Conservation (phyloP, 2,329 filamentous ascomycete genomes). For the Gaeumannomyces tritici region DNA sequence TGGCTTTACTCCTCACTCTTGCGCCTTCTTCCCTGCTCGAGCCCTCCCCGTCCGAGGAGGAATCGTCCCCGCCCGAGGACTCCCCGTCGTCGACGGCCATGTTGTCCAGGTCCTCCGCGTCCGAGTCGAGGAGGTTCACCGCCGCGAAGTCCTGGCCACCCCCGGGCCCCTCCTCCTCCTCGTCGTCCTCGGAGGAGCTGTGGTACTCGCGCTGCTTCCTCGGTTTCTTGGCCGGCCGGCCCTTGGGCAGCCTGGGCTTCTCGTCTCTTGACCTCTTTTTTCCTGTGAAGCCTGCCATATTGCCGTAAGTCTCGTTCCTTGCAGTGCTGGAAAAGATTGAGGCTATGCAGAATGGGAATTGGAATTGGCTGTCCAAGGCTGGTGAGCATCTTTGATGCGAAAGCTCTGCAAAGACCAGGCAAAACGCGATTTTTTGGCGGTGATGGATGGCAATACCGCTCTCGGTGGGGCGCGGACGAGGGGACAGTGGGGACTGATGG, state of each 20-base stretch:
- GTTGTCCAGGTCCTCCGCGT: conserved; percentile 46
- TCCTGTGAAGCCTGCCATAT: conserved; percentile 18
- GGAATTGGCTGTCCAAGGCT: background rate
- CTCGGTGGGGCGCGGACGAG: background rate
- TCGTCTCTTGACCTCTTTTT: conserved; percentile 24
- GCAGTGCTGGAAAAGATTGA: background rate
- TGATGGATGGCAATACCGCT: conserved; percentile 1
- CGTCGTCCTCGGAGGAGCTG: conserved; percentile 32
- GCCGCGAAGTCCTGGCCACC: conserved; percentile 34
- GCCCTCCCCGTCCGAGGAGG: conserved; percentile 24
- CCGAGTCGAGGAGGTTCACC: conserved; percentile 45
- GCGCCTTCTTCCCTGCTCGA: conserved; percentile 3
- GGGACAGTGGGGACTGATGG: no score
- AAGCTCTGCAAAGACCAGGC: background rate
- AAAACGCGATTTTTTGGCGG: conserved; percentile 4
- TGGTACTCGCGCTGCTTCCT: conserved; percentile 39
- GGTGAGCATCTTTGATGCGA: background rate
- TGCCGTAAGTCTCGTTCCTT: conserved; percentile 3
- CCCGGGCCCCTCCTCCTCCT: conserved; percentile 17
- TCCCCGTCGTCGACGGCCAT: conserved; percentile 39
- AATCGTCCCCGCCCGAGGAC: conserved; percentile 17
- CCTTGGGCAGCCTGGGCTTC: conserved; percentile 18
- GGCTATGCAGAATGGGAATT: background rate
- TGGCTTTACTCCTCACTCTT: conserved; percentile 13
- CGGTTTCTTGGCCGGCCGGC: conserved; percentile 39